phyloP scores from a whole-genome alignment of 2,329 filamentous ascomycete species.

The Arthrobotrys conoides region DNA sequence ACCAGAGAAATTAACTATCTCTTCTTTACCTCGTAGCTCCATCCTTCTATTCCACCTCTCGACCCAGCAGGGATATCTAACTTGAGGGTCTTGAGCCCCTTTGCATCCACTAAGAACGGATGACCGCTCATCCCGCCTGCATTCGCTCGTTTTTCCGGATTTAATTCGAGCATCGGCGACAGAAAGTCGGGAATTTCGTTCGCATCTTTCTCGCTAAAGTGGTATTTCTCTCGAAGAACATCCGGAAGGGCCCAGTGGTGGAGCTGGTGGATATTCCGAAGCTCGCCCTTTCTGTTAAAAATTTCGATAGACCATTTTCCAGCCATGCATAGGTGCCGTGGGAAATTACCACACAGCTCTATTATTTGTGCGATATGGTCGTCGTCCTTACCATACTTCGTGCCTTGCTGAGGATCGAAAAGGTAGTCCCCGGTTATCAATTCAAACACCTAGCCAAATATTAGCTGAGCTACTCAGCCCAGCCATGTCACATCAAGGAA shows the following conservation, averaged over 20 bases:
- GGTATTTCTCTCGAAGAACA: conserved; percentile 95
- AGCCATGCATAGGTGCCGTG: conserved; percentile 88
- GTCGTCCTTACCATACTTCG: conserved; percentile 99
- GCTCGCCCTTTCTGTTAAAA: conserved; percentile 96
- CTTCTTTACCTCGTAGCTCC: conserved; percentile 89
- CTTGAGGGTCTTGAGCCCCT: conserved; percentile 86
- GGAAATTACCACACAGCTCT: conserved; percentile 92
- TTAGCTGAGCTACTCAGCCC: background rate
- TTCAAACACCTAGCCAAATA: conserved; percentile 82
- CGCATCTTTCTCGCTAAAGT: conserved; percentile 86
- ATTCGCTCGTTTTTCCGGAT: conserved; percentile 90
- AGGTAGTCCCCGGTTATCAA: conserved; percentile 98
- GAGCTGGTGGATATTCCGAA: conserved; percentile 95
- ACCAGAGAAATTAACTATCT: conserved; percentile 35
- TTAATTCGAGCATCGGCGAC: conserved; percentile 88
- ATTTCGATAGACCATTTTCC: conserved; percentile 99
- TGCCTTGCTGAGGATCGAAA: conserved; percentile 97
- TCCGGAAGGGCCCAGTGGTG: conserved; percentile 96
- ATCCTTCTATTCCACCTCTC: conserved; percentile 91
- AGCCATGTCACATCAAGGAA: background rate
- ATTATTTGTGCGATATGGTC: conserved; percentile 99
- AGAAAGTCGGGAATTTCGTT: conserved; percentile 86
- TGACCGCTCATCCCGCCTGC: conserved; percentile 95
- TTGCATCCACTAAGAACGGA: conserved; percentile 84
- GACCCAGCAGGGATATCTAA: conserved; percentile 84